Evolutionary conservation across 2,329 filamentous ascomycete genomes (phyloP).

Genomic region (Harringtonia lauricola): DNA sequence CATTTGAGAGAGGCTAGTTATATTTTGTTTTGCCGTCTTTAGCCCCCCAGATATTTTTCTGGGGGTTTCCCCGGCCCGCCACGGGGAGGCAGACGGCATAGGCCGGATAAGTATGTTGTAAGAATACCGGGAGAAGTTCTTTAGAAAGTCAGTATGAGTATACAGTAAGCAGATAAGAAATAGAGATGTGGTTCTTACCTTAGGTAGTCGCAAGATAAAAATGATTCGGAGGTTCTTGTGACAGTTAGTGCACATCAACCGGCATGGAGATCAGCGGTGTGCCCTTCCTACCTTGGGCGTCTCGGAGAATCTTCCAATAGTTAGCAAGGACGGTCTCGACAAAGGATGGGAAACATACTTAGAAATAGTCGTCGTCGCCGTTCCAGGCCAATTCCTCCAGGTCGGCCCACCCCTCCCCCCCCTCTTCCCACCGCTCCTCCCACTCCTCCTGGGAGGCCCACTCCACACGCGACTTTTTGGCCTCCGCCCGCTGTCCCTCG

Average conservation of each 20-base stretch:
- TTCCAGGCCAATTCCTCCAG: too few species aligned
- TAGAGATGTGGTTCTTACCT: not conserved
- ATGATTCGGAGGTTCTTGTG: not conserved
- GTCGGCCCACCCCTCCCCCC: too few species aligned
- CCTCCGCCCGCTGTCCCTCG: too few species aligned
- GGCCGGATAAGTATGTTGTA: constrained; percentile 1
- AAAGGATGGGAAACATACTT: too few species aligned
- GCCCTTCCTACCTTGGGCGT: not conserved
- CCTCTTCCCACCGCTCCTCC: too few species aligned
- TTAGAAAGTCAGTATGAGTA: not conserved
- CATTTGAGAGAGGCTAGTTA: not conserved
- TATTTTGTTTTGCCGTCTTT: constrained; percentile 1
- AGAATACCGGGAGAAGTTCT: not conserved
- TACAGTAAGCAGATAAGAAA: not conserved
- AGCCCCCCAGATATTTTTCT: not conserved
- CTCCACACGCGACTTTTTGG: too few species aligned
- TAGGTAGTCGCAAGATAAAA: not conserved
- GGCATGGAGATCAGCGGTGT: not conserved
- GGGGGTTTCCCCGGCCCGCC: constrained; percentile 2
- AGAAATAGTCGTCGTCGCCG: too few species aligned
- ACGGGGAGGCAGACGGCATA: constrained; percentile 4
- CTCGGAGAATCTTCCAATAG: too few species aligned
- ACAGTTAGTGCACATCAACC: not conserved
- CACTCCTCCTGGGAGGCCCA: too few species aligned
- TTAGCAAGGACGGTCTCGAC: too few species aligned